Evolutionary conservation across 371 early-diverging fungal genomes (phyloP), one percentile per base, ranked within the genome.

Genomic region (Nematocida sp.): DNA sequence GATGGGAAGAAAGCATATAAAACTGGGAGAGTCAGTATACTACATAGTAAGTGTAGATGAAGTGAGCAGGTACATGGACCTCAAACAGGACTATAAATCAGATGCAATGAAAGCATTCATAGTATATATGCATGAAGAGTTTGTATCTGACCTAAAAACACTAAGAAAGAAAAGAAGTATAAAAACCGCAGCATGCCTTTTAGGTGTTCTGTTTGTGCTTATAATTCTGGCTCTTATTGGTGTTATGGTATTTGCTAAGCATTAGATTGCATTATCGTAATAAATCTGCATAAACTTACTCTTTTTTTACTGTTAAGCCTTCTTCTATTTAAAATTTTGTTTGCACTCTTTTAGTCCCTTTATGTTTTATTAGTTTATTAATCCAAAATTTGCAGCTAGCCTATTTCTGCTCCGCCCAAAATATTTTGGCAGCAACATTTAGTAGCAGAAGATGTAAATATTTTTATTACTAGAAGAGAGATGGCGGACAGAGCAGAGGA

Each of bases 61-160:
- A 56, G 45, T 75, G 9, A 25, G 4, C 47, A 20, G 40, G 2
- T 75, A 75, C 66, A 75, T 72, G 45, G 52, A 45, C 7, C 45
- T 67, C 13, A 66, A 67, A 42, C 15, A 27, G 52, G 13, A n/a
- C 15, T 75, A 75, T 56, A 64, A 64, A 56, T 15, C 40, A 13
- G 69, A 75, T 45, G 3, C 13, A 23, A 75, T 67, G 69, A 15
- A 7, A 6, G 69, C 76, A 9, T 75, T 66, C 57, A 75, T 75
- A 39, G 44, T 75, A 7, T 75, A 75, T 45, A 67, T 75, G 69
- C 66, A 75, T 52, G 50, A 76, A 20, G 76, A 75, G 6, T 75
- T 75, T 47, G 40, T 64, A 3, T 25, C 20, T 20, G 76, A 75
- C 69, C 52, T 75, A 45, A 57, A 55, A 44, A 66, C 11, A 6